Evolutionary conservation across 2,329 filamentous ascomycete genomes (phyloP), one percentile per base, ranked within the genome.

Genomic region (Aspergillus proliferans): DNA sequence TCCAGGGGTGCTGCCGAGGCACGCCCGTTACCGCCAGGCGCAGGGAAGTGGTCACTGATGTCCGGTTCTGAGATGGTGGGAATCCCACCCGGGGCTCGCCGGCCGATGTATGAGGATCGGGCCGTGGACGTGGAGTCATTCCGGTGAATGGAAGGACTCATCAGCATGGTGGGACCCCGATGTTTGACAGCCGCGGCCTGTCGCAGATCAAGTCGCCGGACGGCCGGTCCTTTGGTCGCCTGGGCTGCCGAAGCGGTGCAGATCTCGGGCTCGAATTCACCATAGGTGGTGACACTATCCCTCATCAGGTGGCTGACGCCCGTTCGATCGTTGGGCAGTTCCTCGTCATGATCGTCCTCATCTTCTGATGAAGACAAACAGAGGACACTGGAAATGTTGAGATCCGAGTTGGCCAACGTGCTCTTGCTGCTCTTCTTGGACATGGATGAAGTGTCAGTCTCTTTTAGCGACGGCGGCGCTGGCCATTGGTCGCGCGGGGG

Each of bases 291-390:
- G 41, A 73, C 65, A 50, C 71, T 73, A 47, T 71, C 70, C 45
- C 71, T 61, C 38, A 61, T 48, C 18, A 43, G 45, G 26, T 58
- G 60, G 34, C 49, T 47, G 14, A 36, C 41, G 22, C 48, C 52
- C 7, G 19, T 45, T 45, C 47, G 49, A 34, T 53, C 49, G 14
- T 54, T 58, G 5, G 45, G 47, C 3, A 56, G 54, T 8, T 54
- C 51, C 10, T 58, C 52, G 7, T 66, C 62, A 19, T 67, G 66
- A 2, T 71, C 71, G 19, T 67, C 64, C 49, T 72, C 72, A 43
- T 73, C 71, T 48, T 76, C 74, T 0, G 74, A 76, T n/a, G 73
- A 76, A 3, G 74, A 76, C 40, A 77, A 67, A 45, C 69, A 73
- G 8, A 77, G 68, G 9, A 76, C 64, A 52, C 74, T 77, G 6